These are phyloP conservation scores for Clavariopsis aquatica DNA, from an alignment of 495 filamentous ascomycete species.

Conservation along the genomic window DNA sequence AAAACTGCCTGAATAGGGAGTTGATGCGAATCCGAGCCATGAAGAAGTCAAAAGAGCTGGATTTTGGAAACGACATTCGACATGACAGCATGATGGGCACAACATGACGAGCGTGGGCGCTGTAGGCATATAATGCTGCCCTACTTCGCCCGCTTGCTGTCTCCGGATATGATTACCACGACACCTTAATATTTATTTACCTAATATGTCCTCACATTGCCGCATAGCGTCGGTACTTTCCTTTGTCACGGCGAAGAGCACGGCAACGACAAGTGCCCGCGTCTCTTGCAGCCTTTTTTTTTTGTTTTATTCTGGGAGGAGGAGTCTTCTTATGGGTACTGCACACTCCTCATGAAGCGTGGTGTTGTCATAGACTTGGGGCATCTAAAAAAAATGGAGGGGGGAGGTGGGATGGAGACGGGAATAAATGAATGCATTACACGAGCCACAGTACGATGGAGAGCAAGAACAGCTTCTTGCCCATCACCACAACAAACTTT, in stretches of 20 bases:
- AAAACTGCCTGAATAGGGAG: constrained; percentile 32
- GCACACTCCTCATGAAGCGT: neutral
- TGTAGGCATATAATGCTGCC: neutral
- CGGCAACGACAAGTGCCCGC: neutral
- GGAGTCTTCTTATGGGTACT: neutral
- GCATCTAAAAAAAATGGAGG: neutral
- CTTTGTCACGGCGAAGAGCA: constrained; percentile 4
- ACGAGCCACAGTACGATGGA: neutral
- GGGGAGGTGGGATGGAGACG: neutral
- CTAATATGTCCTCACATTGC: neutral
- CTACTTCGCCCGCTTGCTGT: neutral
- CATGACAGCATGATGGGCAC: neutral
- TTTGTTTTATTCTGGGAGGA: no score
- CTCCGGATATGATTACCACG: neutral
- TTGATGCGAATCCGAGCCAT: constrained; percentile 9
- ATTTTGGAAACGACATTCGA: neutral
- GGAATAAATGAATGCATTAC: neutral
- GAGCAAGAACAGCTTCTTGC: no score
- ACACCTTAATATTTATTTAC: neutral
- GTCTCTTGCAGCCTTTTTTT: no score
- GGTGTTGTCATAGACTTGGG: neutral
- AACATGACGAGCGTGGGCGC: constrained; percentile 1
- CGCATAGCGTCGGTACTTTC: neutral
- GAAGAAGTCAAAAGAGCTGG: constrained; percentile 5
- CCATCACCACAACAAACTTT: no score